These are phyloP conservation scores for Acaromyces ingoldii DNA, from an alignment of 1,284 basidiomycete genomes.

Conservation along the genomic window DNA sequence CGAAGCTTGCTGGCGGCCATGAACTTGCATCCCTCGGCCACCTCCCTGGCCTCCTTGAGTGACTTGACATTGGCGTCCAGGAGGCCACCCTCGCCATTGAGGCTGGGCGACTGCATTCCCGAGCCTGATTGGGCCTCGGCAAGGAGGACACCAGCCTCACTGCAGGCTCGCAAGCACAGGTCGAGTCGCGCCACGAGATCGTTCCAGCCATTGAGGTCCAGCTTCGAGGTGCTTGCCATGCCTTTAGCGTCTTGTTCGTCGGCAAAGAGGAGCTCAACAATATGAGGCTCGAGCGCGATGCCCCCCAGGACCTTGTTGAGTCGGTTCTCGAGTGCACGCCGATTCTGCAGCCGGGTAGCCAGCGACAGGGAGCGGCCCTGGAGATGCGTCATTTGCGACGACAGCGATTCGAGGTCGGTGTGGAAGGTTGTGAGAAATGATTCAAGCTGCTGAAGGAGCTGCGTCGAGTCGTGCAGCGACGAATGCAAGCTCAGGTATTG, in stretches of 20 bases:
- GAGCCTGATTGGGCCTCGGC: not conserved
- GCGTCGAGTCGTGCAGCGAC: constrained; percentile 63
- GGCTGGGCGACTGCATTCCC: not conserved
- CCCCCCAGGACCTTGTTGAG: constrained; percentile 73
- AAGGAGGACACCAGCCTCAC: not conserved
- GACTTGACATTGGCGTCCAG: constrained; percentile 57
- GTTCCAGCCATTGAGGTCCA: not conserved
- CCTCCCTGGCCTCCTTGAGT: constrained; percentile 71
- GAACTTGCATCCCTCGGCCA: constrained; percentile 77
- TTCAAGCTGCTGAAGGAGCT: constrained; percentile 69
- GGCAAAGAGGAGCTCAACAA: constrained; percentile 76
- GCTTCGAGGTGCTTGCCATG: constrained; percentile 58
- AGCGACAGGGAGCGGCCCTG: constrained; percentile 85
- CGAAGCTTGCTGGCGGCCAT: constrained; percentile 51
- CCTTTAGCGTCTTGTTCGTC: constrained; percentile 63
- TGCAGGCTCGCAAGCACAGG: not conserved
- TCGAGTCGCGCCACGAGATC: not conserved
- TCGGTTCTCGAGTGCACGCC: constrained; percentile 78
- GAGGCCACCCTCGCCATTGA: not conserved
- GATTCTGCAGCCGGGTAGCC: constrained; percentile 73
- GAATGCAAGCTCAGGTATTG: constrained; percentile 53
- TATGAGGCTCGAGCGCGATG: constrained; percentile 73
- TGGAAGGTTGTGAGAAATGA: constrained; percentile 91
- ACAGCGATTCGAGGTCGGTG: constrained; percentile 83
- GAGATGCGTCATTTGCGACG: constrained; percentile 88